Conservation (phyloP, 495 filamentous ascomycete genomes). For the Aspergillus sclerotioniger region DNA sequence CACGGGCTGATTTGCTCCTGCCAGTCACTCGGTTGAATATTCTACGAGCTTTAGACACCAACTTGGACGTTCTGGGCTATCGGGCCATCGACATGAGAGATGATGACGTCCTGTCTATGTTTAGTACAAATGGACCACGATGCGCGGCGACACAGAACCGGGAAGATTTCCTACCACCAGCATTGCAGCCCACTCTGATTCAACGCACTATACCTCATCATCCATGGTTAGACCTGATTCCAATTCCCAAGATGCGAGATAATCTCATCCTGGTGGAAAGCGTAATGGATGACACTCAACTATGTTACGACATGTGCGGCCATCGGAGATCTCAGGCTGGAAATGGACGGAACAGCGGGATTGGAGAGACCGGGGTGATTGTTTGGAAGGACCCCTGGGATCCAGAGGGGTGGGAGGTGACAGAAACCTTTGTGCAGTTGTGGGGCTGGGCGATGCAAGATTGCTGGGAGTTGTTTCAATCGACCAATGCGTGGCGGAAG, state of each 20-base stretch:
- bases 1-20: slow-evolving; percentile 1
- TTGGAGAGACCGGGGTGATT: slow-evolving; percentile 6
- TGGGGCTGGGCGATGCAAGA: slow-evolving; percentile 7
- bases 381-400: slow-evolving; percentile 12
- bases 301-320: slow-evolving; percentile 8
- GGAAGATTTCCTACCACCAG: background rate
- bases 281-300: background rate
- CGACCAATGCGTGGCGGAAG: background rate
- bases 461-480: background rate
- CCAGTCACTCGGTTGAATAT: slow-evolving; percentile 9
- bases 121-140: background rate
- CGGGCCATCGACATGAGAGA: background rate
- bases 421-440: slow-evolving; percentile 2
- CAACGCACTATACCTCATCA: background rate
- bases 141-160: background rate
- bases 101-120: slow-evolving; percentile 2
- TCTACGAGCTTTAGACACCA: slow-evolving; percentile 3
- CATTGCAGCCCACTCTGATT: slow-evolving; percentile 1
- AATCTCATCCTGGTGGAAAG: slow-evolving; percentile 3
- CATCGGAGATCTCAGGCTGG: background rate
- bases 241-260: slow-evolving; percentile 4
- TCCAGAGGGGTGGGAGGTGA: slow-evolving; percentile 13
- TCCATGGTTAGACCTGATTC: slow-evolving; percentile 11
- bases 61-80: slow-evolving; percentile 6
- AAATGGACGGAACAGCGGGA: background rate